Conservation (phyloP, 495 filamentous ascomycete genomes). For the Penicillium silybi region DNA sequence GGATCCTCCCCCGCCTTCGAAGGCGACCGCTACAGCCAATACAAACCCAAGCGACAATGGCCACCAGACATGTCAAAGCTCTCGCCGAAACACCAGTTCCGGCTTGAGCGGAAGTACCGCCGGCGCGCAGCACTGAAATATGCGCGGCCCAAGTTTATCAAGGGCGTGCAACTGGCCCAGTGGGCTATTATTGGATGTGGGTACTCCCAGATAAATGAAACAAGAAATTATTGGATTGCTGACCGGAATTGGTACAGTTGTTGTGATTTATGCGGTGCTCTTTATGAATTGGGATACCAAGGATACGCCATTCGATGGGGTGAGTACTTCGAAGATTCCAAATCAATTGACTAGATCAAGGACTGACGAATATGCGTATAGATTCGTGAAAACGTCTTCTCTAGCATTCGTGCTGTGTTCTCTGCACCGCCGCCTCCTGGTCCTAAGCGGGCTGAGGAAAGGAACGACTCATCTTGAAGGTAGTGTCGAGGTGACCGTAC, state of each 20-base stretch:
- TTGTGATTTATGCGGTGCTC: constrained; percentile 67
- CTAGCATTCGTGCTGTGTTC: constrained; percentile 30
- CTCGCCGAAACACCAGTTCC: constrained; percentile 77
- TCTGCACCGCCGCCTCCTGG: constrained; percentile 33
- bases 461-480: constrained; percentile 1
- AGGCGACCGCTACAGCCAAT: constrained; percentile 48
- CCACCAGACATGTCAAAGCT: constrained; percentile 87
- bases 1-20: constrained; percentile 8
- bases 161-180: constrained; percentile 65
- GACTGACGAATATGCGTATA: constrained; percentile 6
- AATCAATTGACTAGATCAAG: background rate
- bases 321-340: constrained; percentile 18
- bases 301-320: constrained; percentile 57
- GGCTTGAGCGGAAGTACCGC: constrained; percentile 60
- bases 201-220: constrained; percentile 17
- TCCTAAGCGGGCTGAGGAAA: constrained; percentile 24
- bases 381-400: constrained; percentile 39
- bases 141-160: constrained; percentile 69
- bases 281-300: constrained; percentile 73
- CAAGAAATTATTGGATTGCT: background rate
- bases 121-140: constrained; percentile 67
- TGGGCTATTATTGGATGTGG: constrained; percentile 61
- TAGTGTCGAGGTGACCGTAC: background rate
- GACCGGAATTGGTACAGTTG: constrained; percentile 44
- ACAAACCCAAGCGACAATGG: constrained; percentile 84